A percentile compares a stretch with the other conserved stretches of the same genome.
phyloP scores from a whole-genome alignment of 352 stramenopile species.

The Pythium oligandrum region DNA sequence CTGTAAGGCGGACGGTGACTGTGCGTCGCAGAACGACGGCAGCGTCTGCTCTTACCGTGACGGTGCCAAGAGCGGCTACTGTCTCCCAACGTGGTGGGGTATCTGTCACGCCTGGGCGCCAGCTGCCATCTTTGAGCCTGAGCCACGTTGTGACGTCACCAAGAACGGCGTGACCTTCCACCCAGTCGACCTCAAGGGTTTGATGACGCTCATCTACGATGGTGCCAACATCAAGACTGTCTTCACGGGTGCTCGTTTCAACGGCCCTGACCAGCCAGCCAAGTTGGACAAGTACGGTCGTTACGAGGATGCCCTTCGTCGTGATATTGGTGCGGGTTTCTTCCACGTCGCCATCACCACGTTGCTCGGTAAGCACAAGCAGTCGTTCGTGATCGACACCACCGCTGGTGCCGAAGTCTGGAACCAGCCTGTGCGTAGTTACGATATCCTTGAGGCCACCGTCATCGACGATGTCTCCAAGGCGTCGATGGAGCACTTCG shows the following conservation, averaged over 20 bases:
- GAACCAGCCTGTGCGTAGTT: slow-evolving; percentile 8
- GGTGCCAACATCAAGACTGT: slow-evolving; percentile 1
- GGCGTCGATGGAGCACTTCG: background rate
- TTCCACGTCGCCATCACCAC: slow-evolving; percentile 10
- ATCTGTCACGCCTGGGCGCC: slow-evolving; percentile 6
- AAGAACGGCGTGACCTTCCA: slow-evolving; percentile 9
- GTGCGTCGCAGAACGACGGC: background rate
- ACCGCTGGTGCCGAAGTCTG: slow-evolving; percentile 7
- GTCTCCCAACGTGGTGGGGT: slow-evolving; percentile 6
- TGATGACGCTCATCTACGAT: slow-evolving; percentile 14
- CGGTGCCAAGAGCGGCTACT: slow-evolving; percentile 3
- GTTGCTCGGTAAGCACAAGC: slow-evolving; percentile 6
- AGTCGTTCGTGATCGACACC: slow-evolving; percentile 13
- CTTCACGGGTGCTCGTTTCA: slow-evolving; percentile 4
- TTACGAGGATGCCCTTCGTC: slow-evolving; percentile 1
- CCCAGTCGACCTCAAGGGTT: slow-evolving; percentile 15
- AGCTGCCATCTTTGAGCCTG: background rate
- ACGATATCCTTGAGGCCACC: background rate
- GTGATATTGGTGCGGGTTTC: background rate
- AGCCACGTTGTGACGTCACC: background rate
- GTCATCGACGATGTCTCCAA: background rate
- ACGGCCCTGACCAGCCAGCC: background rate
- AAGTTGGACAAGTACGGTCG: slow-evolving; percentile 4
- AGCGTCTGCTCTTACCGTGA: slow-evolving; percentile 1
- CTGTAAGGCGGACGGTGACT: slow-evolving; percentile 1